Evolutionary conservation across 176 grass and related monocot species (phyloP), one percentile per base, ranked within the genome.

Genomic region (Rhipidocladum racemiflorum): DNA sequence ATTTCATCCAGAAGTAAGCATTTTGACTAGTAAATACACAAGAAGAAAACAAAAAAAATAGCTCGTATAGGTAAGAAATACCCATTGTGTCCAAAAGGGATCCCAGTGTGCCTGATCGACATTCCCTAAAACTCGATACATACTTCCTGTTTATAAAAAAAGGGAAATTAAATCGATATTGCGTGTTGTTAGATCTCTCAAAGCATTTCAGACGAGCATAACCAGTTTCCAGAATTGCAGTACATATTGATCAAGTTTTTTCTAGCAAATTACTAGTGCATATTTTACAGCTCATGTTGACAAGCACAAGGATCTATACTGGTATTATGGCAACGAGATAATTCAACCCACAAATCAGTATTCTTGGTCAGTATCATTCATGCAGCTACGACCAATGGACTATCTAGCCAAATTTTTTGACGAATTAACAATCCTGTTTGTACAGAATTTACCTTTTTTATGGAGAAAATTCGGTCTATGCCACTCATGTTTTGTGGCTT

Each of bases 91-190:
- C 96, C 77, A 99, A 82, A 64, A 95, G 65, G 46, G 93, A 90
- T 80, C 93, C 91, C 57, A 93, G 32, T 66, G 80, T 87, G 59
- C 93, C 90, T 3, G 80, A 70, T 70, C 91, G 82, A 74, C 75
- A 87, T 53, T 77, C 90, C 81, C 96, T 90, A 86, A 99, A 99
- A 87, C 91, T 95, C 50, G 96, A 99, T 78, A 90, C 44, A 48
- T 85, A 95, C 61, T 93, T 95, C 96, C 96, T 99, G 84, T 76
- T 81, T 68, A 46, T 40, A 4, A 16, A 28, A 44, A 61, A 43
- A 72, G 7, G 17, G 43, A 67, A 54, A 74, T 4, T 60, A 61
- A 61, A 68, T 68, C 6, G 67, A 67, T 54, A 74, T 1, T 49
- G 4, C 8, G 9, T 18, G 42, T 59, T 18, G 14, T 49, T 67